phyloP scores from a whole-genome alignment of 2,329 filamentous ascomycete species.

The Colletotrichum graminicola region DNA sequence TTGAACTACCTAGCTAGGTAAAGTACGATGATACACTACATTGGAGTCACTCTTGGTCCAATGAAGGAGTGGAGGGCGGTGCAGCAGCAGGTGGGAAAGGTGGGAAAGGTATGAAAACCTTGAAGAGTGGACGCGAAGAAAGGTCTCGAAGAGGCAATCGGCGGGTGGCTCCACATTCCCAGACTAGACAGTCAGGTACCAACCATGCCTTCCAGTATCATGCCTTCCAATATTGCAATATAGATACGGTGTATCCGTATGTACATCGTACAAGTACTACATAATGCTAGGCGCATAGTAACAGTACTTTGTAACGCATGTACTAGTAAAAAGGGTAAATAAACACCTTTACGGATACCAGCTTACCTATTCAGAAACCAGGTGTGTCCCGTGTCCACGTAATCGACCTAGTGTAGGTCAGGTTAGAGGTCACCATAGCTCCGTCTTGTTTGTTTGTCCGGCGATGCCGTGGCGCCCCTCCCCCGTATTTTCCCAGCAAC shows the following conservation, averaged over 20 bases:
- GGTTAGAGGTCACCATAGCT: not conserved
- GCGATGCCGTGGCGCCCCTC: conserved; percentile 15
- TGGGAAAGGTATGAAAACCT: conserved; percentile 2
- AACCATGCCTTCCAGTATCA: too few relatives aligned
- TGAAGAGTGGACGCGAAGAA: conserved; percentile 9
- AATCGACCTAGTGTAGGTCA: not conserved
- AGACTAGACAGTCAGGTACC: not conserved
- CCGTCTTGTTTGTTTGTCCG: conserved; percentile 9
- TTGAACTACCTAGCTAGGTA: too few relatives aligned
- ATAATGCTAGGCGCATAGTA: too few relatives aligned
- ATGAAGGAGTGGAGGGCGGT: conserved; percentile 3
- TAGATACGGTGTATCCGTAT: too few relatives aligned
- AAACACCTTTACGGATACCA: too few relatives aligned
- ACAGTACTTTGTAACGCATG: too few relatives aligned
- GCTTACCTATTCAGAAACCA: conserved; percentile 23
- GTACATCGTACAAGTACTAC: too few relatives aligned
- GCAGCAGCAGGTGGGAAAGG: conserved; percentile 1
- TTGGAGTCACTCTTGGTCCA: not conserved
- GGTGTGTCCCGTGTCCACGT: conserved; percentile 22
- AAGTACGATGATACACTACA: too few relatives aligned
- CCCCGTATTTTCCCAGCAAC: conserved; percentile 33
- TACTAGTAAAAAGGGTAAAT: too few relatives aligned
- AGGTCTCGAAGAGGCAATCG: conserved; percentile 26
- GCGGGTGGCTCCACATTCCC: conserved; percentile 19
- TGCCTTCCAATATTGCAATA: too few relatives aligned